Conservation (phyloP, 768 basidiomycete genomes). For the Termitomyces sp. region DNA sequence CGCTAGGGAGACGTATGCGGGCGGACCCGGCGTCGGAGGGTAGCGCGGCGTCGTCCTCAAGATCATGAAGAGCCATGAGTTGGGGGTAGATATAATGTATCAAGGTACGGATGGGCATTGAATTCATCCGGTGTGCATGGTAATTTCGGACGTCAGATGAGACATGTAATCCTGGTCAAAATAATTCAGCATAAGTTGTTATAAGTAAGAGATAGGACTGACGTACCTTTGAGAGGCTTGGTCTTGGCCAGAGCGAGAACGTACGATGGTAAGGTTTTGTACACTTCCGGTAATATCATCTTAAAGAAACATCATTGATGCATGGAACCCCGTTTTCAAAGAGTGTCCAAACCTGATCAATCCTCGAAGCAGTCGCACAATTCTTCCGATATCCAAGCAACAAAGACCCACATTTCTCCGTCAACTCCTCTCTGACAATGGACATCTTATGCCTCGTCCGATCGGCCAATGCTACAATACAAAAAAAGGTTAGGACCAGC, state of each 20-base stretch:
- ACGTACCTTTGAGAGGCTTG: constrained; percentile 86
- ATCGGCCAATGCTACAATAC: constrained; percentile 59
- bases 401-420: constrained; percentile 76
- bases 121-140: constrained; percentile 69
- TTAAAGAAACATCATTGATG: constrained; percentile 25
- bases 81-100: constrained; percentile 85
- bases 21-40: constrained; percentile 48
- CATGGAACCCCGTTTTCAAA: neutral
- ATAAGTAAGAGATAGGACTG: neutral
- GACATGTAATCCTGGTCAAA: constrained; percentile 65
- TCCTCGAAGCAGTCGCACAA: constrained; percentile 74
- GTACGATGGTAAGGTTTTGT: constrained; percentile 80
- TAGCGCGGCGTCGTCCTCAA: constrained; percentile 65
- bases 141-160: constrained; percentile 93
- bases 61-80: constrained; percentile 82
- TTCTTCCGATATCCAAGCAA: constrained; percentile 83
- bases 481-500: neutral
- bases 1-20: constrained; percentile 58
- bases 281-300: constrained; percentile 93
- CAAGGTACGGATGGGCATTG: constrained; percentile 60
- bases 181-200: neutral
- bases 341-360: constrained; percentile 60
- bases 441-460: constrained; percentile 55
- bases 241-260: constrained; percentile 78
- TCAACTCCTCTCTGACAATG: constrained; percentile 79